Evolutionary conservation across 2,329 filamentous ascomycete genomes (phyloP).

Genomic region (Pseudopithomyces chartarum): DNA sequence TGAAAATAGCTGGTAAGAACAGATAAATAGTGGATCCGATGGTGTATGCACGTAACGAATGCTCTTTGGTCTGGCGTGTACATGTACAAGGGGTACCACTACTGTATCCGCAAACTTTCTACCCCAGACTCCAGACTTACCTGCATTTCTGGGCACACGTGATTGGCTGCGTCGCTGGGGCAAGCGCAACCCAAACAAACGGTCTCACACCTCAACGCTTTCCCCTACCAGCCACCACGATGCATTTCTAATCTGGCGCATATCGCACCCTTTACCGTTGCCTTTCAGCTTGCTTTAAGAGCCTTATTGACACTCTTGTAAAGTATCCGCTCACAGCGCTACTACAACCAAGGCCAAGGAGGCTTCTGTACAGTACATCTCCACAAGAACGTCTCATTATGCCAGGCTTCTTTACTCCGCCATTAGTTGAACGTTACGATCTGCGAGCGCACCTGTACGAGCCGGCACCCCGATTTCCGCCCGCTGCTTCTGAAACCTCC

Average conservation of each 20-base stretch:
- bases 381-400: slow-evolving; percentile 30
- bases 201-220: slow-evolving; percentile 17
- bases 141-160: background rate
- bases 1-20: background rate
- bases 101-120: background rate
- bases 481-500: slow-evolving; percentile 28
- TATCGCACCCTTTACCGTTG: background rate
- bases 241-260: slow-evolving; percentile 21
- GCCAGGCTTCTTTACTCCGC: slow-evolving; percentile 33
- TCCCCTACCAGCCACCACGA: slow-evolving; percentile 16
- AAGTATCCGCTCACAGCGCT: background rate
- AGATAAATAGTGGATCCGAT: background rate
- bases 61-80: background rate
- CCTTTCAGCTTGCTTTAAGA: background rate
- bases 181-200: slow-evolving; percentile 23
- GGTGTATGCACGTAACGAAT: background rate
- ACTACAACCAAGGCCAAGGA: slow-evolving; percentile 19
- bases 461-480: slow-evolving; percentile 27
- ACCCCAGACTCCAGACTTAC: background rate
- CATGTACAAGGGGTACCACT: too few relatives aligned
- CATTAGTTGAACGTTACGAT: slow-evolving; percentile 19
- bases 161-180: slow-evolving; percentile 8
- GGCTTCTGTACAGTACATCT: slow-evolving; percentile 16
- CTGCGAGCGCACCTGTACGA: slow-evolving; percentile 25
- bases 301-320: background rate